phyloP scores from a whole-genome alignment of 169 alveolate species.

The Plasmodium adleri region DNA sequence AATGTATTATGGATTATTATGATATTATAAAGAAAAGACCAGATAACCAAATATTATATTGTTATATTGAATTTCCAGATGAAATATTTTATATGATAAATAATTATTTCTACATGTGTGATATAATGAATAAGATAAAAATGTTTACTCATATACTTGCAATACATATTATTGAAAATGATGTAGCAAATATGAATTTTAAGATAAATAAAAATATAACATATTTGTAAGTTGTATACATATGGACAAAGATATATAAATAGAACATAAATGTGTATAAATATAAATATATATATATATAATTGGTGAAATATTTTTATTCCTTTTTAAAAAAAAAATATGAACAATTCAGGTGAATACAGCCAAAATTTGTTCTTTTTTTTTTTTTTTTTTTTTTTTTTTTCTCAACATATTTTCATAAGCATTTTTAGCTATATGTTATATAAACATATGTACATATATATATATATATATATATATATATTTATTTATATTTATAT shows the following conservation, averaged over 20 bases:
- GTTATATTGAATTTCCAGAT: constrained; percentile 58
- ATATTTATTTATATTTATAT: too few relatives aligned
- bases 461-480: too few relatives aligned
- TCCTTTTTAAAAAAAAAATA: too few relatives aligned
- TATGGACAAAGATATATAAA: background rate
- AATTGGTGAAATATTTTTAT: too few relatives aligned
- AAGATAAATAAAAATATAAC: constrained; percentile 8
- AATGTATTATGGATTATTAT: constrained; percentile 43
- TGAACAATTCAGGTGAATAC: too few relatives aligned
- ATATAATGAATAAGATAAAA: constrained; percentile 35
- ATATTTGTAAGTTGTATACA: background rate
- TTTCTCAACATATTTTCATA: too few relatives aligned
- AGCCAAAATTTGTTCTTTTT: too few relatives aligned
- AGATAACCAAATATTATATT: constrained; percentile 25
- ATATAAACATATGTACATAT: too few relatives aligned
- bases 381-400: too few relatives aligned
- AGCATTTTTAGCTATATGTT: too few relatives aligned
- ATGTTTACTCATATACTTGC: constrained; percentile 34
- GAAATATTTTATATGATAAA: constrained; percentile 30
- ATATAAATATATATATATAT: too few relatives aligned
- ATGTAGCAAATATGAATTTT: constrained; percentile 44
- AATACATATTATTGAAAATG: constrained; percentile 66
- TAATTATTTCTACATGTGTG: constrained; percentile 42
- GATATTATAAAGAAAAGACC: constrained; percentile 45
- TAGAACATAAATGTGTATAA: too few relatives aligned